Conservation (phyloP, 2,329 filamentous ascomycete genomes). For the Microsporum audouinii region DNA sequence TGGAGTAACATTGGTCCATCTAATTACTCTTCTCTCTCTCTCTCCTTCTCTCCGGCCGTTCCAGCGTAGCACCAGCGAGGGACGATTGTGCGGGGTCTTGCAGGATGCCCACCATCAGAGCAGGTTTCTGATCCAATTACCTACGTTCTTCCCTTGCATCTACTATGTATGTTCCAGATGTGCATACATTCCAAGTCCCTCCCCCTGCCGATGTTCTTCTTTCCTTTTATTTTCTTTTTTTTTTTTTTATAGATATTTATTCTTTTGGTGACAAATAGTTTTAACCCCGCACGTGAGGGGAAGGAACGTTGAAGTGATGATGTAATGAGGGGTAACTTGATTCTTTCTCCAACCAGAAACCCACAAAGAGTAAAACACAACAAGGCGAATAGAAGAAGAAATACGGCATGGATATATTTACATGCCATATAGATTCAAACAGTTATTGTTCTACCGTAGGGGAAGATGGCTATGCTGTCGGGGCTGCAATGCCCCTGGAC, state of each 20-base stretch:
- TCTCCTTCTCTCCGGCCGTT: too few species aligned
- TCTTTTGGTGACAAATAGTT: not conserved
- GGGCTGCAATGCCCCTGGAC: not conserved
- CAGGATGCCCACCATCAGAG: not conserved
- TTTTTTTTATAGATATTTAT: not conserved
- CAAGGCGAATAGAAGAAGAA: not conserved
- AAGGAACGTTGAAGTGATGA: not conserved
- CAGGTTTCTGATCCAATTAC: not conserved
- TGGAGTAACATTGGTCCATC: too few species aligned
- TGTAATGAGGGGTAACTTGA: not conserved
- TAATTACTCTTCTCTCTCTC: too few species aligned
- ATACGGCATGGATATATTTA: not conserved
- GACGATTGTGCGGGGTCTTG: not conserved
- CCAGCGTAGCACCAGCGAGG: too few species aligned
- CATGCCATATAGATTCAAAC: too few species aligned
- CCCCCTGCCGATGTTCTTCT: not conserved
- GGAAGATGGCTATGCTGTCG: not conserved
- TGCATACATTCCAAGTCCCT: not conserved
- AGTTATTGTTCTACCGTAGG: not conserved
- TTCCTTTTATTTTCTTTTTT: not conserved
- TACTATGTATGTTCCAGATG: not conserved
- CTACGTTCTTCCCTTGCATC: not conserved
- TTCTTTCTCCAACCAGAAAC: not conserved
- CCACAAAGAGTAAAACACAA: not conserved
- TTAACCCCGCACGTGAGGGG: not conserved